Percentiles rank a stretch among this genome's conserved stretches.
Evolutionary conservation across 129 eudicot genomes (phyloP).

Genomic region (Arctium lappa): DNA sequence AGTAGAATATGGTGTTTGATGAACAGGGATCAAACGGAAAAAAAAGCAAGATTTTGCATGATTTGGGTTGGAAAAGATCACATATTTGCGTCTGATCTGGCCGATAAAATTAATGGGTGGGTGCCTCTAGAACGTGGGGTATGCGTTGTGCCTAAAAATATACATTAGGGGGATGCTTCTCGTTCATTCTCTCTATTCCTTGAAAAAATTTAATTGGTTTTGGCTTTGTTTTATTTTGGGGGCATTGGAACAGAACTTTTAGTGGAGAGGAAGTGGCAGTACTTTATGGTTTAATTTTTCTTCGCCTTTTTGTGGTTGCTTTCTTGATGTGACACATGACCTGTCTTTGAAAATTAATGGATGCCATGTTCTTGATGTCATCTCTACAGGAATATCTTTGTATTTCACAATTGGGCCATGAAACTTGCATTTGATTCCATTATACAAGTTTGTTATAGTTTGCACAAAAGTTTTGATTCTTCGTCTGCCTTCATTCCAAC

Average conservation of each 20-base stretch:
- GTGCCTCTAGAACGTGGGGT: background rate
- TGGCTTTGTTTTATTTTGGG: constrained; percentile 10
- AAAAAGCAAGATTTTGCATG: background rate
- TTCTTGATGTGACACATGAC: constrained; percentile 38
- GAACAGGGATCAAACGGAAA: background rate
- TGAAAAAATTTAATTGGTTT: background rate
- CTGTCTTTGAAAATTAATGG: constrained; percentile 16
- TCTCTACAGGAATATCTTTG: constrained; percentile 5
- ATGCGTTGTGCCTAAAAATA: background rate
- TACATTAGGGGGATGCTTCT: background rate
- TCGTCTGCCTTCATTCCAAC: background rate
- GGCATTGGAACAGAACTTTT: constrained; percentile 5
- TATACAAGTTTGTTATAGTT: background rate
- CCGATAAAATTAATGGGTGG: constrained; percentile 3
- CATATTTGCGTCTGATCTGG: background rate
- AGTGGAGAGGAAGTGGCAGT: constrained; percentile 16
- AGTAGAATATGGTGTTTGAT: background rate
- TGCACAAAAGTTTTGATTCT: background rate
- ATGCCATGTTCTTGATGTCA: constrained; percentile 30
- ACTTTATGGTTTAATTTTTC: constrained; percentile 12
- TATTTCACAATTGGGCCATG: constrained; percentile 11
- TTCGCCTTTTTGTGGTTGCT: constrained; percentile 16
- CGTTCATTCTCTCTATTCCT: background rate
- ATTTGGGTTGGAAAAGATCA: constrained; percentile 5
- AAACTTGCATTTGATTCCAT: constrained; percentile 5